Evolutionary conservation across 2,329 filamentous ascomycete species (phyloP).

Genomic region (Fusarium scirpi): DNA sequence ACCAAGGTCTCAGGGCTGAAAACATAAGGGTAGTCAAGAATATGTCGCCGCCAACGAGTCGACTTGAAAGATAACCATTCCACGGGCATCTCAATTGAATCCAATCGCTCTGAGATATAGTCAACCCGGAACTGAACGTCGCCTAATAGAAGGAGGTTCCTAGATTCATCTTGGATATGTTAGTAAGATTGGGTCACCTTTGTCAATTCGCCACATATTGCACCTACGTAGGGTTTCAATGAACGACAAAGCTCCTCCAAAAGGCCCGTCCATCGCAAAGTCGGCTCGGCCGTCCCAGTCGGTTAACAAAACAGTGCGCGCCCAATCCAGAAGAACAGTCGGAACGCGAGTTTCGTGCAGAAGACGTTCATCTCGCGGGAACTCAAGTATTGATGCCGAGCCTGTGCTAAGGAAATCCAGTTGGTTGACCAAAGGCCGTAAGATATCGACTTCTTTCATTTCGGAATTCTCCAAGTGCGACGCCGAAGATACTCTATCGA

Average conservation of each 20-base stretch:
- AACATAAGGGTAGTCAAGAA: slow-evolving; percentile 84
- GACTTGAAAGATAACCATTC: slow-evolving; percentile 74
- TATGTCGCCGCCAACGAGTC: slow-evolving; percentile 74
- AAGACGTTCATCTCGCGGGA: slow-evolving; percentile 63
- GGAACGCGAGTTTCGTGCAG: slow-evolving; percentile 69
- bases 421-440: slow-evolving; percentile 64
- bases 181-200: slow-evolving; percentile 1
- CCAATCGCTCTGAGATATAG: slow-evolving; percentile 80
- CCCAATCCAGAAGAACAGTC: slow-evolving; percentile 75
- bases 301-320: slow-evolving; percentile 78
- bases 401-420: slow-evolving; percentile 64
- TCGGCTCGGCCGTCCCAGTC: slow-evolving; percentile 84
- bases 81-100: slow-evolving; percentile 78
- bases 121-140: slow-evolving; percentile 79
- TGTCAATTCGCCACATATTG: neutral
- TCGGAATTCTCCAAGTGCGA: slow-evolving; percentile 49
- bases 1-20: slow-evolving; percentile 80
- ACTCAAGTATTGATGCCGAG: slow-evolving; percentile 60
- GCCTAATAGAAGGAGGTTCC: slow-evolving; percentile 72
- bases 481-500: slow-evolving; percentile 57
- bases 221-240: slow-evolving; percentile 78
- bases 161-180: slow-evolving; percentile 66
- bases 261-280: slow-evolving; percentile 75
- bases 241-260: slow-evolving; percentile 81
- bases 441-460: slow-evolving; percentile 55